Evolutionary conservation across 108 stramenopile genomes (phyloP).

Genomic region (Cylindrotheca closterium): DNA sequence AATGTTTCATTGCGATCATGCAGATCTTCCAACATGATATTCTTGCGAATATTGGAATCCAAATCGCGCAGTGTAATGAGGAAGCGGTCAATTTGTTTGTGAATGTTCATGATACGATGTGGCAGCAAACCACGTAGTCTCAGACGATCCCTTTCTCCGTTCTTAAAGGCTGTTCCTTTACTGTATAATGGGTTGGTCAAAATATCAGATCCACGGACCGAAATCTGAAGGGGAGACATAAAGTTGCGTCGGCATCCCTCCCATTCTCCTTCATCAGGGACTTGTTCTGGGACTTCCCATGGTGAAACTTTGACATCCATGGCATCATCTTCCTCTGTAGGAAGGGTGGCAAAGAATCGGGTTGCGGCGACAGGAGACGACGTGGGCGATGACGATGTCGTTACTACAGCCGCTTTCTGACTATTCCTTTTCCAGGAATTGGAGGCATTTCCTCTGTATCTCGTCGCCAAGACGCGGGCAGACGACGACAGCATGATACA

Average conservation of each 20-base stretch:
- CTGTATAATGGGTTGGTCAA: conserved; percentile 74
- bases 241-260: conserved; percentile 64
- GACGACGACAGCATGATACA: neutral
- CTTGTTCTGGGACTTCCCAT: conserved; percentile 17
- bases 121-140: conserved; percentile 86
- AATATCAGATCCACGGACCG: conserved; percentile 50
- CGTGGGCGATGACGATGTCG: too few species aligned
- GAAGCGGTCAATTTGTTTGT: conserved; percentile 69
- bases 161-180: conserved; percentile 87
- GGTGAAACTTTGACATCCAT: neutral
- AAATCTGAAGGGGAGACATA: conserved; percentile 61
- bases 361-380: neutral
- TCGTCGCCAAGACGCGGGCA: neutral
- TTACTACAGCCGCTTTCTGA: too few species aligned
- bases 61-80: conserved; percentile 57
- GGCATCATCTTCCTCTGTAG: conserved; percentile 7
- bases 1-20: conserved; percentile 97
- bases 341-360: neutral
- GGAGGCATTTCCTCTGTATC: neutral
- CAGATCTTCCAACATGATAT: conserved; percentile 88
- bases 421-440: too few species aligned
- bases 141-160: conserved; percentile 88
- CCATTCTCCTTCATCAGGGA: conserved; percentile 65
- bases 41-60: conserved; percentile 86
- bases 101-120: conserved; percentile 59